Percentiles rank a stretch among this genome's conserved stretches.
Evolutionary conservation across 306 rosid species (phyloP).

Genomic region (Dalbergia oliveri): DNA sequence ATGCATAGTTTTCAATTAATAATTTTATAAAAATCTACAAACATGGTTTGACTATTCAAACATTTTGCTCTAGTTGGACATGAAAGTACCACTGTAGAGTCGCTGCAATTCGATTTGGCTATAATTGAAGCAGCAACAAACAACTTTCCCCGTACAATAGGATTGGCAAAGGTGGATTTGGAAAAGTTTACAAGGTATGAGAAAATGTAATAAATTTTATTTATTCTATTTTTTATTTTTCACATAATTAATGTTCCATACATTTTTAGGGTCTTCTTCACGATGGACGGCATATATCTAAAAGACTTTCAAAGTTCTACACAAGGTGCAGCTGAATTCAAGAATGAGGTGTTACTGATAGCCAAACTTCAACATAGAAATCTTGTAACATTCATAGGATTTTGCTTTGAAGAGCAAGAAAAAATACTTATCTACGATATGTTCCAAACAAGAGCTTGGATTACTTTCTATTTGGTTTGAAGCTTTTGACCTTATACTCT

Average conservation of each 20-base stretch:
- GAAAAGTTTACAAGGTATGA: background rate
- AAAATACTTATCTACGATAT: no score
- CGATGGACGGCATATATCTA: constrained; percentile 7
- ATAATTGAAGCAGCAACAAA: constrained; percentile 4
- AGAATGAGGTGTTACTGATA: no score
- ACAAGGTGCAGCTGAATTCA: background rate
- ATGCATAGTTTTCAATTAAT: no score
- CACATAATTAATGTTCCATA: background rate
- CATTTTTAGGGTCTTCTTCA: background rate
- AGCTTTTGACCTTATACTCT: no score
- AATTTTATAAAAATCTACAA: no score
- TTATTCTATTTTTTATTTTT: background rate
- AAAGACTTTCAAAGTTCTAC: background rate
- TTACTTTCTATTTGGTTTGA: constrained; percentile 22
- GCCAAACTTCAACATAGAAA: no score
- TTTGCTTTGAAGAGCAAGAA: no score
- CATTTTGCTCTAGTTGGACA: no score
- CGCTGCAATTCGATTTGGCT: background rate
- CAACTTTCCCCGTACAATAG: background rate
- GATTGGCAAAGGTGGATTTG: constrained; percentile 19
- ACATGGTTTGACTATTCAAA: no score
- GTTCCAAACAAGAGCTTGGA: background rate
- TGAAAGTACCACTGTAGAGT: background rate
- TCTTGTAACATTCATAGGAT: no score
- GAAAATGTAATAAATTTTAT: background rate